A percentile compares a stretch with the other conserved stretches of the same genome.
Evolutionary conservation across 352 stramenopile genomes (phyloP).

Genomic region (Globisporangium megalacanthum): DNA sequence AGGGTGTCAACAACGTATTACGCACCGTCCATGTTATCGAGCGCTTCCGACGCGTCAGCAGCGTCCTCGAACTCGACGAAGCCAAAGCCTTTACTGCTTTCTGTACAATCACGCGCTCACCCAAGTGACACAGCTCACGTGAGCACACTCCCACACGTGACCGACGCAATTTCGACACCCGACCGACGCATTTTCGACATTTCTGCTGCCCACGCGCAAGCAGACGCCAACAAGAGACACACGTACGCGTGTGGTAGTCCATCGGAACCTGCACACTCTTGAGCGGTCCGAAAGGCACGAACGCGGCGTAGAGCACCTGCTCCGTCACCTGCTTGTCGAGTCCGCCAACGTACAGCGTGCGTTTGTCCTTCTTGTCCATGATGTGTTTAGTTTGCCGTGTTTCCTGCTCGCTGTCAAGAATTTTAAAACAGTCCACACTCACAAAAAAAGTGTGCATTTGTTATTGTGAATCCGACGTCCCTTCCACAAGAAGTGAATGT

Average conservation of each 20-base stretch:
- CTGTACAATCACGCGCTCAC: slow-evolving; percentile 18
- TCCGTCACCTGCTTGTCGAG: slow-evolving; percentile 87
- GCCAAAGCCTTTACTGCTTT: slow-evolving; percentile 87
- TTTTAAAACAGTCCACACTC: no score
- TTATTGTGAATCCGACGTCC: no score
- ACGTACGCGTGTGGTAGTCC: slow-evolving; percentile 69
- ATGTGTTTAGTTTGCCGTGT: slow-evolving; percentile 1
- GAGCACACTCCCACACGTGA: not conserved
- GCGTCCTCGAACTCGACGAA: slow-evolving; percentile 93
- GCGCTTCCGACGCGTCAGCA: slow-evolving; percentile 84
- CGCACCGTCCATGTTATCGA: slow-evolving; percentile 95
- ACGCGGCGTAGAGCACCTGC: slow-evolving; percentile 80
- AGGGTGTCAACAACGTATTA: not conserved
- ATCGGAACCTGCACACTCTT: slow-evolving; percentile 75
- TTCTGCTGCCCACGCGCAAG: not conserved
- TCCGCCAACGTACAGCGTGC: slow-evolving; percentile 88
- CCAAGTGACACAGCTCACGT: not conserved
- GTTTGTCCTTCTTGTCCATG: slow-evolving; percentile 50
- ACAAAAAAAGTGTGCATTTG: no score
- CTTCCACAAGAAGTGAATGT: no score
- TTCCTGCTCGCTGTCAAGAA: slow-evolving; percentile 3
- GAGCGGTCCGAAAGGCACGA: slow-evolving; percentile 78
- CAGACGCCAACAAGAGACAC: not conserved
- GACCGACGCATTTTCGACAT: no score
- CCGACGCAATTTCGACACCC: no score